A percentile compares a stretch with the other conserved stretches of the same genome.
phyloP scores from a whole-genome alignment of 1,139 yeast species.

The Pichia cactophila region DNA sequence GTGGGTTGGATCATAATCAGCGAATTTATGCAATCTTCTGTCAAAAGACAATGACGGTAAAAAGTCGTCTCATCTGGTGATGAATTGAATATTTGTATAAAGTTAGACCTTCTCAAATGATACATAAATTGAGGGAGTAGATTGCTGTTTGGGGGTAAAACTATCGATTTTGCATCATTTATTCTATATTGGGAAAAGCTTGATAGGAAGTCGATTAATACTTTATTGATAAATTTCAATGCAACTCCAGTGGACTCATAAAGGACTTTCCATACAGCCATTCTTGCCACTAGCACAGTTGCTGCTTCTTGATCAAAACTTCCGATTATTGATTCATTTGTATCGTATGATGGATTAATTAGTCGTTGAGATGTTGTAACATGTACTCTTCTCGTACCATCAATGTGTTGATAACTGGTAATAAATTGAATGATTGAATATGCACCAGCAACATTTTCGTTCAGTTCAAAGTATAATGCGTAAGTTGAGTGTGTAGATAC shows the following conservation, averaged over 20 bases:
- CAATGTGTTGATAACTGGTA: slow-evolving; percentile 64
- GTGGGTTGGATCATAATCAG: slow-evolving; percentile 75
- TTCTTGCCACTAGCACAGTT: slow-evolving; percentile 51
- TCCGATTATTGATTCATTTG: slow-evolving; percentile 19
- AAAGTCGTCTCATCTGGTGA: slow-evolving; percentile 77
- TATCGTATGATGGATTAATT: slow-evolving; percentile 21
- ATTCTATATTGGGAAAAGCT: slow-evolving; percentile 75
- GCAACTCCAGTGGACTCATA: slow-evolving; percentile 62
- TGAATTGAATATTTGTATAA: slow-evolving; percentile 62
- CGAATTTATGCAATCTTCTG: slow-evolving; percentile 60
- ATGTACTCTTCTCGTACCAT: slow-evolving; percentile 42
- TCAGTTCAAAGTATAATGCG: slow-evolving; percentile 49
- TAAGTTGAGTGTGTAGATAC: slow-evolving; percentile 51
- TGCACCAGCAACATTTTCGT: slow-evolving; percentile 25
- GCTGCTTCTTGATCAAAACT: slow-evolving; percentile 41
- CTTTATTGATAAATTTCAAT: slow-evolving; percentile 76
- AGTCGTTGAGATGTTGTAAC: slow-evolving; percentile 36
- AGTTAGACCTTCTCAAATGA: slow-evolving; percentile 64
- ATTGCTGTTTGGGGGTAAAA: slow-evolving; percentile 65
- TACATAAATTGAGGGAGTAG: slow-evolving; percentile 70
- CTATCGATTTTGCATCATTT: slow-evolving; percentile 64
- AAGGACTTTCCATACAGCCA: slow-evolving; percentile 39
- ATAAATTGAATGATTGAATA: slow-evolving; percentile 56
- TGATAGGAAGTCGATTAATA: slow-evolving; percentile 70
- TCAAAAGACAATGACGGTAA: slow-evolving; percentile 57